Percentiles rank a stretch among this genome's conserved stretches.
Conservation (phyloP, 2,329 filamentous ascomycete genomes). For the Aspergillus udagawae region DNA sequence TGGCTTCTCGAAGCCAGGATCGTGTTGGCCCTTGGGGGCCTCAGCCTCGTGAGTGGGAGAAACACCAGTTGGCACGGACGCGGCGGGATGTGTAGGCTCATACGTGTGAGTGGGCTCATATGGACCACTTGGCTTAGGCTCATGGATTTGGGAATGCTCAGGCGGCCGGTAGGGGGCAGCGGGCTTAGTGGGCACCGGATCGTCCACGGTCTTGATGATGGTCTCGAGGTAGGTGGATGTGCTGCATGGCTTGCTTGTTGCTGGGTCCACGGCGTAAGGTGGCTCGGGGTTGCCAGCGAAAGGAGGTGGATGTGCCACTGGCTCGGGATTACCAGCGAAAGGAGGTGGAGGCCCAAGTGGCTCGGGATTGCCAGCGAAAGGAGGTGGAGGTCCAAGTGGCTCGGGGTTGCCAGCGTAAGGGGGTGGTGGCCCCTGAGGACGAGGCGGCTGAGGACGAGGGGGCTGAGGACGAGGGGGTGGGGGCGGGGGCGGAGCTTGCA, state of each 20-base stretch:
- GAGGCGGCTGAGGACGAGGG: neutral
- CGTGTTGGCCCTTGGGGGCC: neutral
- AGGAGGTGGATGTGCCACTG: too few species aligned
- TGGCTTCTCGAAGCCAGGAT: neutral
- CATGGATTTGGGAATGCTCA: neutral
- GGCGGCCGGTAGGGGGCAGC: neutral
- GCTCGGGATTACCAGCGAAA: too few species aligned
- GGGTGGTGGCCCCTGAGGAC: too few species aligned
- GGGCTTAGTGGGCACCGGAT: neutral
- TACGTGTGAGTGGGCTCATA: too few species aligned
- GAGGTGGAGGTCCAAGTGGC: too few species aligned
- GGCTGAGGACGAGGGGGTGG: neutral
- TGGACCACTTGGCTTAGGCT: neutral
- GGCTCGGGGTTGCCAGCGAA: too few species aligned
- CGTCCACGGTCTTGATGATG: neutral
- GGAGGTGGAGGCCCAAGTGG: too few species aligned
- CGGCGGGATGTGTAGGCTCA: neutral
- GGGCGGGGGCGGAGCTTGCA: constrained; percentile 2
- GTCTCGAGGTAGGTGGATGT: neutral
- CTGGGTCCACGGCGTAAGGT: too few species aligned
- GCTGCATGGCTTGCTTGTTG: neutral
- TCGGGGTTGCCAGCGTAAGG: too few species aligned
- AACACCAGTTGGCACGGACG: neutral
- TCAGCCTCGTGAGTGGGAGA: neutral
- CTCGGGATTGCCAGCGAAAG: too few species aligned